phyloP scores from a whole-genome alignment of 306 rosid species.

The Vicia faba region DNA sequence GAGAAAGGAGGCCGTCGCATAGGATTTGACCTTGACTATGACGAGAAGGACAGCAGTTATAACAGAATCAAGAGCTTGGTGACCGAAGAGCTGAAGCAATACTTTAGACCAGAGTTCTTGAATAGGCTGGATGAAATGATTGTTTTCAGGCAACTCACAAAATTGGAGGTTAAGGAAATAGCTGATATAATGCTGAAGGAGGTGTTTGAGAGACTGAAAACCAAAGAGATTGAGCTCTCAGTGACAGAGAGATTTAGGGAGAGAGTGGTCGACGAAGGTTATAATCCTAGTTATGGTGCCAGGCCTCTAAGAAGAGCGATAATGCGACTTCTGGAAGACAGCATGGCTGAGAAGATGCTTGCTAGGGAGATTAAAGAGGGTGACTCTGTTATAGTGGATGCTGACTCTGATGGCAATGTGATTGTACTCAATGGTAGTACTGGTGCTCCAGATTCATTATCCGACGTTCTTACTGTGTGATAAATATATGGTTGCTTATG shows the following conservation, averaged over 20 bases:
- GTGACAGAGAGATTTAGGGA: constrained; percentile 94
- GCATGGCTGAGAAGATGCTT: constrained; percentile 99
- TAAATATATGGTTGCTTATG: constrained; percentile 14
- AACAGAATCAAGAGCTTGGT: constrained; percentile 93
- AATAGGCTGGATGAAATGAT: constrained; percentile 96
- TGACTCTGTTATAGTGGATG: constrained; percentile 89
- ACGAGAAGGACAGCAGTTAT: constrained; percentile 91
- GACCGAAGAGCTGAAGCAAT: constrained; percentile 87
- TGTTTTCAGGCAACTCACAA: constrained; percentile 91
- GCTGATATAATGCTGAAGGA: constrained; percentile 95
- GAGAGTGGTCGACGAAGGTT: constrained; percentile 92
- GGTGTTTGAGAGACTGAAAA: constrained; percentile 82
- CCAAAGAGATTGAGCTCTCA: constrained; percentile 78
- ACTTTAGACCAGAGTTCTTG: constrained; percentile 90
- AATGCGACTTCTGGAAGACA: constrained; percentile 94
- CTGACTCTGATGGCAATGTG: constrained; percentile 88
- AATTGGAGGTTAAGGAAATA: constrained; percentile 90
- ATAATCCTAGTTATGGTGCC: constrained; percentile 97
- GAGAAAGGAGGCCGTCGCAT: constrained; percentile 93
- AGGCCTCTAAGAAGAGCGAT: constrained; percentile 96
- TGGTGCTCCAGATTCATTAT: constrained; percentile 61
- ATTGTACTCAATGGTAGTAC: constrained; percentile 82
- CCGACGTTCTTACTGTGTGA: constrained; percentile 63
- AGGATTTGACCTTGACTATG: constrained; percentile 88
- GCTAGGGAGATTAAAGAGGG: constrained; percentile 93